These are phyloP conservation scores for Eucalyptus sp. DNA, from an alignment of 345 rosid species.

Conservation along the genomic window DNA sequence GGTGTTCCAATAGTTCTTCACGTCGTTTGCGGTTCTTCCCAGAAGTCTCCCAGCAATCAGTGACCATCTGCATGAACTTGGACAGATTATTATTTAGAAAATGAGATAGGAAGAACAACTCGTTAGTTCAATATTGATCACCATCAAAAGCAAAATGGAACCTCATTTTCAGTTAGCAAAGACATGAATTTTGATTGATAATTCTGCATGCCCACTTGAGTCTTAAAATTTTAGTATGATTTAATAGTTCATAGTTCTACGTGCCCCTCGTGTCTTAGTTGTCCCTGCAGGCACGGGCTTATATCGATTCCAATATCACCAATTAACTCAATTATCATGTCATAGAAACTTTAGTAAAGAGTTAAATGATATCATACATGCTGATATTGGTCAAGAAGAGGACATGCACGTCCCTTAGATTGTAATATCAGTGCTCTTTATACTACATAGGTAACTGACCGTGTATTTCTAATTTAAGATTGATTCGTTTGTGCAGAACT, in stretches of 20 bases:
- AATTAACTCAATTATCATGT: not conserved
- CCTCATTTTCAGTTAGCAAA: not conserved
- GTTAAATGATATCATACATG: not conserved
- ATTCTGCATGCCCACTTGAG: not conserved
- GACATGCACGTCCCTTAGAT: not conserved
- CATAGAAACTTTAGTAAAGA: not conserved
- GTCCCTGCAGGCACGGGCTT: not conserved
- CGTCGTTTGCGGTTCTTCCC: constrained; percentile 17
- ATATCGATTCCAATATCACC: not conserved
- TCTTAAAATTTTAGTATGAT: not conserved
- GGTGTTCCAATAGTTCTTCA: constrained; percentile 14
- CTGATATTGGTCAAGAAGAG: not conserved
- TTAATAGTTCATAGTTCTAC: not conserved
- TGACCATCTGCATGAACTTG: constrained; percentile 9
- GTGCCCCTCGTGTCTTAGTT: not conserved
- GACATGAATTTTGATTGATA: not conserved
- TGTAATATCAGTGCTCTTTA: not conserved
- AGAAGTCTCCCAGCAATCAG: constrained; percentile 14
- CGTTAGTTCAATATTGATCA: not conserved
- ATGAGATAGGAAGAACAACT: not conserved
- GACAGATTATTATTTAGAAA: not conserved
- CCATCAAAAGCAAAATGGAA: not conserved
- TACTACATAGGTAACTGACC: not conserved
- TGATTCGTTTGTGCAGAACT: not conserved
- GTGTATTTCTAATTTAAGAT: not conserved